Conservation (phyloP, 306 rosid species). For the Dalbergia cultrata region DNA sequence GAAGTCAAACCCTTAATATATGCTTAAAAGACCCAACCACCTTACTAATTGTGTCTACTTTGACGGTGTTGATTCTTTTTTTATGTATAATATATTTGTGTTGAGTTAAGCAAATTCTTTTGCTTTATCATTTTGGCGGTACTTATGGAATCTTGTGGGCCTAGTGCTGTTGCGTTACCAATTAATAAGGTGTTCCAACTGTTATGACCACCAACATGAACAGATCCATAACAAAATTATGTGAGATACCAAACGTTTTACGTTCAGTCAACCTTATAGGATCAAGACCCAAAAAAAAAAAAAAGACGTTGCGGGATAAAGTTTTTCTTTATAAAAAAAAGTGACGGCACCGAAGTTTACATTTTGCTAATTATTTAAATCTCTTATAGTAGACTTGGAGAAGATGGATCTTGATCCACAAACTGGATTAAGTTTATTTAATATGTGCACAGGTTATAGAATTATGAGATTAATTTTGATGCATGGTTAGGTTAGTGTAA, state of each 20-base stretch:
- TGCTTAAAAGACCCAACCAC: no score
- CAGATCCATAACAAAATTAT: background rate
- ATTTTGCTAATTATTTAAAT: slow-evolving; percentile 2
- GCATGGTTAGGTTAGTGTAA: no score
- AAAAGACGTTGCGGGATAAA: background rate
- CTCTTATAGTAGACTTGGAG: background rate
- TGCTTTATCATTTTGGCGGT: background rate
- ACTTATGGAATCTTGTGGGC: background rate
- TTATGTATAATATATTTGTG: background rate
- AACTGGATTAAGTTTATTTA: slow-evolving; percentile 2
- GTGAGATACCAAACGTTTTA: background rate
- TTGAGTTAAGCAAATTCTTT: background rate
- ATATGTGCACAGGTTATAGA: no score
- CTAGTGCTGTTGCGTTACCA: background rate
- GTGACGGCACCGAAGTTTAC: background rate
- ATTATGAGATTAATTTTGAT: no score
- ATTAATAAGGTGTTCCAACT: background rate
- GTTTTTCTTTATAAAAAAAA: background rate
- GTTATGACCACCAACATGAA: background rate
- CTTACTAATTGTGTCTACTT: no score
- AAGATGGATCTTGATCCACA: background rate
- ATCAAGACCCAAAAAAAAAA: no score
- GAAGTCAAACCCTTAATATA: no score
- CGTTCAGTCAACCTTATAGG: background rate
- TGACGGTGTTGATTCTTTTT: no score